Conservation (phyloP, 2,329 filamentous ascomycete genomes). For the Daldinia eschscholtzii region DNA sequence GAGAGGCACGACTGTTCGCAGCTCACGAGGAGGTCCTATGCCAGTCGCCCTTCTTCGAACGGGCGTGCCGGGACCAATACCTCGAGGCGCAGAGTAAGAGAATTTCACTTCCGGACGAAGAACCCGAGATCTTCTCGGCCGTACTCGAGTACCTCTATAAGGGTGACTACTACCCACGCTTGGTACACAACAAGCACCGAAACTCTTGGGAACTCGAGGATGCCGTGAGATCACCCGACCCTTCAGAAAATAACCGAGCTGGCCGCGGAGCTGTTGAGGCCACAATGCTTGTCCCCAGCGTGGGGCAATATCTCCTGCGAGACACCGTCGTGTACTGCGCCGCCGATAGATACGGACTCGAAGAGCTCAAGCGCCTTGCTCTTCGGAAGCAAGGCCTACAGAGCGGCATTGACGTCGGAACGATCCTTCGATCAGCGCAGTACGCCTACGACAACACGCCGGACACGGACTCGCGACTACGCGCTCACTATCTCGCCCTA, state of each 20-base stretch:
- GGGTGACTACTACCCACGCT: slow-evolving; percentile 92
- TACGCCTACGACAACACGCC: slow-evolving; percentile 97
- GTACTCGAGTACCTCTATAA: slow-evolving; percentile 98
- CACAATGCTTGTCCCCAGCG: slow-evolving; percentile 81
- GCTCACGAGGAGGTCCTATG: slow-evolving; percentile 93
- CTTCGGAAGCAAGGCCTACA: slow-evolving; percentile 95
- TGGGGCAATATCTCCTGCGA: slow-evolving; percentile 82
- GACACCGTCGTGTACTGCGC: slow-evolving; percentile 97
- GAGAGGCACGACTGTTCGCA: slow-evolving; percentile 89
- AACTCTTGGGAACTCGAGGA: slow-evolving; percentile 93
- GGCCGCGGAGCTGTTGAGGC: slow-evolving; percentile 70
- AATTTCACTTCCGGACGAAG: slow-evolving; percentile 78
- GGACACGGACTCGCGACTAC: slow-evolving; percentile 90
- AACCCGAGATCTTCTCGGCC: slow-evolving; percentile 93
- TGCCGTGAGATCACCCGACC: slow-evolving; percentile 56
- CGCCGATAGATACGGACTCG: slow-evolving; percentile 89
- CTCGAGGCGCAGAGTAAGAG: slow-evolving; percentile 82
- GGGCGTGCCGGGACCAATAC: slow-evolving; percentile 78
- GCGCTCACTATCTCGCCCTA: slow-evolving; percentile 96
- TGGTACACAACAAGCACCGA: slow-evolving; percentile 87
- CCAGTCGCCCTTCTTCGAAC: slow-evolving; percentile 86
- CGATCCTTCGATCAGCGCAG: slow-evolving; percentile 90
- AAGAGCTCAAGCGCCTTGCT: slow-evolving; percentile 90
- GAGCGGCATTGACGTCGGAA: slow-evolving; percentile 90
- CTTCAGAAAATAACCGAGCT: slow-evolving; percentile 55